phyloP scores from a whole-genome alignment of 805 yeast genomes.

The Lipomyces sp. region DNA sequence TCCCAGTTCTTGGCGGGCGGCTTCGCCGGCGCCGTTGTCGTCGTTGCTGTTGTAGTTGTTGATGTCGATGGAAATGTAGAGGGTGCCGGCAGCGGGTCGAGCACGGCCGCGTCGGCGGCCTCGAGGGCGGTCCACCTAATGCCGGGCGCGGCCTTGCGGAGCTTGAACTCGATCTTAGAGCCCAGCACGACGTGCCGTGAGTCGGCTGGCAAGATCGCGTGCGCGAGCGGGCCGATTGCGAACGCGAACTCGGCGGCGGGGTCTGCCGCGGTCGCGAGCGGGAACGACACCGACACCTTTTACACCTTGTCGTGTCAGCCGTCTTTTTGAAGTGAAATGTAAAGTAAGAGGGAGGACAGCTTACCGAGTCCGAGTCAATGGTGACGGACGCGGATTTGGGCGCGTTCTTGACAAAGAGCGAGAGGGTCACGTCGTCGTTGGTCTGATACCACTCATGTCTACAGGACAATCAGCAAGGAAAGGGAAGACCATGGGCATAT shows the following conservation, averaged over 20 bases:
- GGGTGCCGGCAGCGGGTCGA: background rate
- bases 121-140: slow-evolving; percentile 58
- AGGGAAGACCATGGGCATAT: too few relatives aligned
- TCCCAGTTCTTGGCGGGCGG: slow-evolving; percentile 67
- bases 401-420: slow-evolving; percentile 67
- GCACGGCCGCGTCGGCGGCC: slow-evolving; percentile 30
- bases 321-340: background rate
- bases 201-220: slow-evolving; percentile 47
- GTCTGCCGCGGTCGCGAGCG: slow-evolving; percentile 43
- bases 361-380: slow-evolving; percentile 33
- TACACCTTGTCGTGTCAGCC: background rate
- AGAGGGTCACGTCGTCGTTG: slow-evolving; percentile 52
- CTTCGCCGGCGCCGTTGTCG: slow-evolving; percentile 52
- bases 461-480: too few relatives aligned
- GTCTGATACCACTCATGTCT: slow-evolving; percentile 75
- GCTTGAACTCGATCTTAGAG: slow-evolving; percentile 71
- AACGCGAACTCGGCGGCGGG: slow-evolving; percentile 55
- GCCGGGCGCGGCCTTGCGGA: slow-evolving; percentile 46
- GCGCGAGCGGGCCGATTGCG: slow-evolving; percentile 52
- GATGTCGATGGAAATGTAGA: slow-evolving; percentile 15
- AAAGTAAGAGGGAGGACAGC: background rate
- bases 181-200: slow-evolving; percentile 54
- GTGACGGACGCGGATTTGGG: slow-evolving; percentile 50
- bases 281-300: slow-evolving; percentile 25
- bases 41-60: slow-evolving; percentile 8